Evolutionary conservation across 495 filamentous ascomycete genomes (phyloP).

Genomic region (Staphylotrichum longicolle): DNA sequence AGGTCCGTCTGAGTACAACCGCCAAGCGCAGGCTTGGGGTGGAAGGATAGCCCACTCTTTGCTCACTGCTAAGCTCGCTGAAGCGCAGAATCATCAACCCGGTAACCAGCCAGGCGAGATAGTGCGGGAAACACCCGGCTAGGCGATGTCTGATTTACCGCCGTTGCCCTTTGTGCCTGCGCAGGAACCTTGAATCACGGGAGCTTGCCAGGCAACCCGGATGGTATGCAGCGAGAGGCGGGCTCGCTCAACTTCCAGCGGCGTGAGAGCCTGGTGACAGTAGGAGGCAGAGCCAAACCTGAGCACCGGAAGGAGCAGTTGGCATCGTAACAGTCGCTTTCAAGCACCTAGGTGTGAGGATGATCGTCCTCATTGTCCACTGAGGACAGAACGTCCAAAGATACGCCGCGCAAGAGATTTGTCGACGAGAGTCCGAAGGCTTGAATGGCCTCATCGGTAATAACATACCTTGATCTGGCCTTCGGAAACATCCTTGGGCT

Average conservation of each 20-base stretch:
- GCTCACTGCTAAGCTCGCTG: conserved; percentile 40
- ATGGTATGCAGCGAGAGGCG: conserved; percentile 41
- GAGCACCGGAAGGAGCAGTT: conserved; percentile 41
- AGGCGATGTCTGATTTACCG: conserved; percentile 23
- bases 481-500: conserved; percentile 95
- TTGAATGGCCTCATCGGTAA: conserved; percentile 61
- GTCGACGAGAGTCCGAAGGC: conserved; percentile 57
- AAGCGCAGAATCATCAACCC: conserved; percentile 21
- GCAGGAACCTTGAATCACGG: conserved; percentile 26
- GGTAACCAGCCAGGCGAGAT: conserved; percentile 37
- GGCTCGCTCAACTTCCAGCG: conserved; percentile 49
- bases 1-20: conserved; percentile 15
- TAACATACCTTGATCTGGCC: conserved; percentile 99
- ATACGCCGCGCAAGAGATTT: conserved; percentile 44
- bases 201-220: conserved; percentile 55
- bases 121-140: conserved; percentile 22
- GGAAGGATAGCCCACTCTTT: conserved; percentile 12
- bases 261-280: conserved; percentile 27
- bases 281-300: conserved; percentile 14
- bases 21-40: conserved; percentile 9
- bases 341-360: conserved; percentile 23
- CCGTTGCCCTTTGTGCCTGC: conserved; percentile 27
- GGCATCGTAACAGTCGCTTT: conserved; percentile 34
- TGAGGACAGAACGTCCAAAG: conserved; percentile 44
- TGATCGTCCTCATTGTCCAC: conserved; percentile 30